Evolutionary conservation across 1,284 basidiomycete species (phyloP).

Genomic region (Moesziomyces aphidis): DNA sequence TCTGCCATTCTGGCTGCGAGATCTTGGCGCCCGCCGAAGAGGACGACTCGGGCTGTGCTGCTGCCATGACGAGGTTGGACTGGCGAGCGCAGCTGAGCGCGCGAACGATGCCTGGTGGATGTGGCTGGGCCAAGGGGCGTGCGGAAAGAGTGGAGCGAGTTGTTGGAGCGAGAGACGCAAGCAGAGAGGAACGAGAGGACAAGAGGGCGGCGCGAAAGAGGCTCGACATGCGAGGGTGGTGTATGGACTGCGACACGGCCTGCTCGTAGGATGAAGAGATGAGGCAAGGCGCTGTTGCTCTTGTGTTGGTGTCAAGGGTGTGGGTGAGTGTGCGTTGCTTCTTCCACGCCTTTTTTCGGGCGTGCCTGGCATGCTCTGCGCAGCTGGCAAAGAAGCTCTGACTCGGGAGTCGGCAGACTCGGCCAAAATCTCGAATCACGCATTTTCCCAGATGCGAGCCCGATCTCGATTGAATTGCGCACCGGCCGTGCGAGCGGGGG

Average conservation of each 20-base stretch:
- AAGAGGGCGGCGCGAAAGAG: constrained; percentile 12
- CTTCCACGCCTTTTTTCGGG: constrained; percentile 4
- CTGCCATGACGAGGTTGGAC: constrained; percentile 42
- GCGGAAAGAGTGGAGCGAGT: constrained; percentile 4
- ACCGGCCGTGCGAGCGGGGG: neutral
- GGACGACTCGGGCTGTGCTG: constrained; percentile 31
- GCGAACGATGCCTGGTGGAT: constrained; percentile 1
- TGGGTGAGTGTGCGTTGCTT: neutral
- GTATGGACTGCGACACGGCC: neutral
- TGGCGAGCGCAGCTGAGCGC: constrained; percentile 36
- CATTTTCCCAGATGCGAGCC: no score
- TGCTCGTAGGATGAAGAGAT: neutral
- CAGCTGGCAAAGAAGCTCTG: neutral
- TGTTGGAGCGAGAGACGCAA: constrained; percentile 9
- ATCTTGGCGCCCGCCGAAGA: constrained; percentile 24
- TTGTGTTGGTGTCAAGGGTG: constrained; percentile 4
- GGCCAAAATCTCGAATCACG: neutral
- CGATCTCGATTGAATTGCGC: neutral
- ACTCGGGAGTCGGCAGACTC: constrained; percentile 33
- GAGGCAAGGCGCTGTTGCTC: neutral
- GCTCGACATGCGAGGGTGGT: constrained; percentile 27
- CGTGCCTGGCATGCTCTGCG: constrained; percentile 5
- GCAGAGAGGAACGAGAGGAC: constrained; percentile 10
- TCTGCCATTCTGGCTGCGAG: constrained; percentile 43
- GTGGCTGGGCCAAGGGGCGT: neutral